These are phyloP conservation scores for Backusella tarrabulga DNA, from an alignment of 192 early-diverging fungal genomes.

Conservation along the genomic window DNA sequence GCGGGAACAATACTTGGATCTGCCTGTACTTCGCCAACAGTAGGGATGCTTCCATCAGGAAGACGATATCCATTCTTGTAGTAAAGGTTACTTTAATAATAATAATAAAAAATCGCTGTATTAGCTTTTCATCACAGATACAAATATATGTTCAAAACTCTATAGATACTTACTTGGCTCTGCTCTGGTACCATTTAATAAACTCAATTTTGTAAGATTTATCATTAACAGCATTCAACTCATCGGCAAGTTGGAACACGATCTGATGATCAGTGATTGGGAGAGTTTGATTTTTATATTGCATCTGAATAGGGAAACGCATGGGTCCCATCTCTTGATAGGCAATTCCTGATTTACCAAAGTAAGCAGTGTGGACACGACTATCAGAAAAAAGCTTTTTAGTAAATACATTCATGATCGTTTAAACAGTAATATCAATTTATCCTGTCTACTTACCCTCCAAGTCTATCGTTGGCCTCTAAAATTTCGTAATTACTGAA, in stretches of 20 bases:
- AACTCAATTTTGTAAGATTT: slow-evolving; percentile 9
- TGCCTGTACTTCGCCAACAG: not conserved
- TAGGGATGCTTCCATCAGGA: slow-evolving; percentile 14
- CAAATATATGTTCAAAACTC: not conserved
- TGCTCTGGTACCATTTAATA: slow-evolving; percentile 11
- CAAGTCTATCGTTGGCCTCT: slow-evolving; percentile 26
- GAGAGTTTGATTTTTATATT: too few species aligned
- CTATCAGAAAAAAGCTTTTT: not conserved
- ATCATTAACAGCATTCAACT: slow-evolving; percentile 21
- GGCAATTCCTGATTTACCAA: slow-evolving; percentile 15
- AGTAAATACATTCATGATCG: not conserved
- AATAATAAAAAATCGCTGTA: too few species aligned
- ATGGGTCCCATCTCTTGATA: slow-evolving; percentile 25
- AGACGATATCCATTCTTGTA: slow-evolving; percentile 20
- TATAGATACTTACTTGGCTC: slow-evolving; percentile 12
- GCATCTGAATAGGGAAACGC: not conserved
- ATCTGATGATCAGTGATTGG: slow-evolving; percentile 27
- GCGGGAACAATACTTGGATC: not conserved
- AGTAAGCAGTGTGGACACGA: slow-evolving; percentile 31
- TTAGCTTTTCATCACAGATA: not conserved
- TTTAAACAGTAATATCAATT: too few species aligned
- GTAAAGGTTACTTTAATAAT: slow-evolving; percentile 4
- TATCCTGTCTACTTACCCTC: slow-evolving; percentile 10
- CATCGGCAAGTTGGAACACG: slow-evolving; percentile 26
- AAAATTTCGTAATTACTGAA: slow-evolving; percentile 27